Base-by-base conservation (phyloP, 257 asterid genomes). In the Misopates orontium region DNA sequence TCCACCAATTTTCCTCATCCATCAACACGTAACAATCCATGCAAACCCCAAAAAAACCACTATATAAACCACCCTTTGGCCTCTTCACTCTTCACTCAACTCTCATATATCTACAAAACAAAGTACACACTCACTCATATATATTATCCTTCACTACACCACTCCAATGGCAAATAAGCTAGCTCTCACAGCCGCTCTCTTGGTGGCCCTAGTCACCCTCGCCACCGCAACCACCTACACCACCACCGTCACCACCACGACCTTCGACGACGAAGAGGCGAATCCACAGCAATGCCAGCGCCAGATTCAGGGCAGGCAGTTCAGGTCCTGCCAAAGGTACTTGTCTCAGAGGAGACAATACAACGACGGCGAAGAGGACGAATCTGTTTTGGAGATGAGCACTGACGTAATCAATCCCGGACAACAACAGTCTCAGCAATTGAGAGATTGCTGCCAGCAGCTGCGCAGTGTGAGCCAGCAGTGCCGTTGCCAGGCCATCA, bases 401-500 rank as follows among this genome's bases (percentile, higher is more conserved):
- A 36, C 32, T 0, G 61, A 36, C 16, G 36, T 2, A 7, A n/a
- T n/a, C n/a, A 44, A 53, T 10, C 14, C 36, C 42, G n/a, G n/a
- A n/a, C 53, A 62, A 4, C 56, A 47, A 55, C 57, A 51, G 25
- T 32, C 64, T 10, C 21, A 71, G 42, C 17, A 17, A 13, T 32
- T 64, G 50, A 36, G n/a, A 12, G 42, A 71, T 14, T 79, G 88
- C 60, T 82, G 88, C 75, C 31, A 56, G 52, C 62, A 64, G 60
- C 50, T 58, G 14, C 64, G 14, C 49, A 16, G 10, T 53, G 61
- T 15, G 58, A 53, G 59, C 25, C 59, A 68, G 19, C 57, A 64
- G 9, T 84, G 90, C 79, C 55, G 74, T 0, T 84, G 87, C 31
- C 75, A 77, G 7, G 84, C 83, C 24, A 71, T 84, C 44, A 72